Evolutionary conservation across 2,329 filamentous ascomycete species (phyloP).

Genomic region (Achaetomium macrosporum): DNA sequence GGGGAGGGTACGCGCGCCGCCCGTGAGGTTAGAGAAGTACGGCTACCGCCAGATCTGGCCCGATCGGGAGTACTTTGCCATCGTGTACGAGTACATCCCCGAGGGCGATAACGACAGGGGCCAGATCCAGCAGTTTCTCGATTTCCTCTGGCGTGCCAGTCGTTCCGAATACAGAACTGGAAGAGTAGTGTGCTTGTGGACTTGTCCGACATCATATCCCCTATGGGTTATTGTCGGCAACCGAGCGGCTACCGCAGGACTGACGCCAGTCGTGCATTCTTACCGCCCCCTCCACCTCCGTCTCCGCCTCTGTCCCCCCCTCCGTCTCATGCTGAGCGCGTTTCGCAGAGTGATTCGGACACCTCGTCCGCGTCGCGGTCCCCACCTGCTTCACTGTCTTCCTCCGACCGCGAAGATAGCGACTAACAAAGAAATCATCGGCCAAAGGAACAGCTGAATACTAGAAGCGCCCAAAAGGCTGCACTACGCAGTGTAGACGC

Average conservation of each 20-base stretch:
- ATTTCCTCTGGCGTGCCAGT: constrained; percentile 1
- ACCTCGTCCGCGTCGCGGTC: background rate
- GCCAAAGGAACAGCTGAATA: too few relatives aligned
- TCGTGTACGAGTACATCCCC: constrained; percentile 3
- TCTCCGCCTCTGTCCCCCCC: background rate
- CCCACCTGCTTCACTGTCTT: background rate
- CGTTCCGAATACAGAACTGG: constrained; percentile 6
- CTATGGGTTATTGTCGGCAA: background rate
- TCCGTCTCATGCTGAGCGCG: too few relatives aligned
- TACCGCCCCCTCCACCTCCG: background rate
- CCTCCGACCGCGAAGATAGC: background rate
- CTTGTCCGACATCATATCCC: background rate
- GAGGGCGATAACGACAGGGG: constrained; percentile 4
- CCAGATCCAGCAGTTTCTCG: background rate
- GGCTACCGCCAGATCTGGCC: background rate
- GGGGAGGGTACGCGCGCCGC: background rate
- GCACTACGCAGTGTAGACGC: too few relatives aligned
- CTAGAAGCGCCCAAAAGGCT: too few relatives aligned
- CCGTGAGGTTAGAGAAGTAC: background rate
- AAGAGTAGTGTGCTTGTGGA: constrained; percentile 6
- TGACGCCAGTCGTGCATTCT: constrained; percentile 1
- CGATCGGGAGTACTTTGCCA: background rate
- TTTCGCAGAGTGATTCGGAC: background rate
- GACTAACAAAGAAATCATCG: too few relatives aligned
- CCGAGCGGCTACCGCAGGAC: background rate